Conservation (phyloP, 2,329 filamentous ascomycete genomes). For the Fusarium secorum region DNA sequence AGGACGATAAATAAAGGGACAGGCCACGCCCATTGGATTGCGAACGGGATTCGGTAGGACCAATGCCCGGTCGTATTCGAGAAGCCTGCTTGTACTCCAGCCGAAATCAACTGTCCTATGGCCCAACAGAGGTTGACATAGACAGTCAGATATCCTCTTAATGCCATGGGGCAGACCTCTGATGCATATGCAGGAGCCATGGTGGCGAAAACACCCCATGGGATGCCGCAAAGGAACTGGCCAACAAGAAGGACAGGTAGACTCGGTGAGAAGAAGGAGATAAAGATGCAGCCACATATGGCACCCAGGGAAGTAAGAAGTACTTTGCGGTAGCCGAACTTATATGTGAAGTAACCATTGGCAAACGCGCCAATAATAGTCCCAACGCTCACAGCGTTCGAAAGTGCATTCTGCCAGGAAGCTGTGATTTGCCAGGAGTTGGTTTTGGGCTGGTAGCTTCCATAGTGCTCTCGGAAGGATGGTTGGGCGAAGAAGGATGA, state of each 20-base stretch:
- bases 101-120: constrained; percentile 52
- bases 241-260: constrained; percentile 54
- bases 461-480: constrained; percentile 40
- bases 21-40: constrained; percentile 50
- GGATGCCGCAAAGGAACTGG: constrained; percentile 56
- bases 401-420: constrained; percentile 21
- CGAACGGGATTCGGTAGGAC: constrained; percentile 51
- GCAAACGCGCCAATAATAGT: constrained; percentile 34
- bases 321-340: constrained; percentile 52
- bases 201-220: constrained; percentile 55
- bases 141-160: constrained; percentile 53
- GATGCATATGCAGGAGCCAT: constrained; percentile 54
- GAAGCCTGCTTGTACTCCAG: constrained; percentile 42
- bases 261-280: constrained; percentile 47
- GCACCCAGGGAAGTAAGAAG: constrained; percentile 52
- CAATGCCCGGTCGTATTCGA: constrained; percentile 37
- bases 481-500: constrained; percentile 45
- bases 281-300: constrained; percentile 41
- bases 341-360: constrained; percentile 36
- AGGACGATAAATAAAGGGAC: constrained; percentile 41
- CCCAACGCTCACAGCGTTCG: constrained; percentile 17
- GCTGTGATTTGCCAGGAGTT: constrained; percentile 19
- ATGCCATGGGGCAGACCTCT: constrained; percentile 53
- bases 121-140: constrained; percentile 55
- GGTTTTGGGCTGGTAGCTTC: constrained; percentile 23